Conservation (phyloP, 495 filamentous ascomycete species). For the Letharia lupina region DNA sequence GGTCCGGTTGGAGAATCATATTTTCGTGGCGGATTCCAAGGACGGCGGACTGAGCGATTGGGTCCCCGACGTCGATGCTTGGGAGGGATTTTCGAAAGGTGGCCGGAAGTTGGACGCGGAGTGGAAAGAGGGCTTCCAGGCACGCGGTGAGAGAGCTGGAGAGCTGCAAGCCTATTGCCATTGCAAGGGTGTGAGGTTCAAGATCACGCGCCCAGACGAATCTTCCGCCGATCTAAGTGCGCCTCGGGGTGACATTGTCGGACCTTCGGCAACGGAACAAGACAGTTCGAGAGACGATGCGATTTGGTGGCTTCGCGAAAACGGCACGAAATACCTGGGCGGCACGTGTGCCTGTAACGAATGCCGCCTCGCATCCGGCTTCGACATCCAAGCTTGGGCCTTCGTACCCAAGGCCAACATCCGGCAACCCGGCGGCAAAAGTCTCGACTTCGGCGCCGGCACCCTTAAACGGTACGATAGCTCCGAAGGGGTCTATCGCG, state of each 20-base stretch:
- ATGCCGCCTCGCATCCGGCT: slow-evolving; percentile 40
- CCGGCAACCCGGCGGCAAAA: slow-evolving; percentile 24
- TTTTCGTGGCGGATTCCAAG: slow-evolving; percentile 39
- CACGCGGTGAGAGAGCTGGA: not conserved
- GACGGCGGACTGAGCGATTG: slow-evolving; percentile 48
- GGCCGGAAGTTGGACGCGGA: slow-evolving; percentile 9
- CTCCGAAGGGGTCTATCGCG: slow-evolving; percentile 38
- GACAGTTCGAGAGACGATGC: slow-evolving; percentile 16
- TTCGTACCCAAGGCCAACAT: slow-evolving; percentile 28
- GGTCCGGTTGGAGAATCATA: slow-evolving; percentile 39
- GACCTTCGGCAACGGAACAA: slow-evolving; percentile 26
- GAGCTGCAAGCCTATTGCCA: slow-evolving; percentile 38
- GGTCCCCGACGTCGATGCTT: slow-evolving; percentile 18
- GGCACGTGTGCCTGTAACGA: slow-evolving; percentile 43
- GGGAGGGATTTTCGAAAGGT: slow-evolving; percentile 20
- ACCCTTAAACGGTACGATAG: slow-evolving; percentile 40
- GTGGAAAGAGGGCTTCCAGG: slow-evolving; percentile 16
- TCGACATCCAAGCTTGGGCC: slow-evolving; percentile 41
- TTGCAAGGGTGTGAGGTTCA: slow-evolving; percentile 43
- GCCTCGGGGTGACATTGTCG: slow-evolving; percentile 16
- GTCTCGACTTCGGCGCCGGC: slow-evolving; percentile 33
- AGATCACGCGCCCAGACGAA: slow-evolving; percentile 31
- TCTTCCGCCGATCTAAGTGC: not conserved
- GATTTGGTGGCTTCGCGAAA: slow-evolving; percentile 36
- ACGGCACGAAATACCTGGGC: slow-evolving; percentile 35